These are phyloP conservation scores for Cadophora sp. DNA, from an alignment of 2,329 filamentous ascomycete species.

Conservation along the genomic window DNA sequence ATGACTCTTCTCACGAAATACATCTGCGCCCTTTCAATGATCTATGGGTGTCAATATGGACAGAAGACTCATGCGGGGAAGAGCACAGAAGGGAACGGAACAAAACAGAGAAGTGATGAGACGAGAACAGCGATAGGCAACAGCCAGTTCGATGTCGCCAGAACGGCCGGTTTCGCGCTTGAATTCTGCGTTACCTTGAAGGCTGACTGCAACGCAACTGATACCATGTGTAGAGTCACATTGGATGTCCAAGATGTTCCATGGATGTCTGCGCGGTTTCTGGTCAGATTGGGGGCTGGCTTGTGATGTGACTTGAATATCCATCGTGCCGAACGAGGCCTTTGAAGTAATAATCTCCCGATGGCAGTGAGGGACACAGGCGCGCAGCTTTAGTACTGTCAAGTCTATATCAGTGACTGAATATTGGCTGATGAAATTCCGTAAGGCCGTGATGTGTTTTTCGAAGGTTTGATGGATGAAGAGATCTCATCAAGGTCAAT, in stretches of 20 bases:
- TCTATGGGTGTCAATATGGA: constrained; percentile 28
- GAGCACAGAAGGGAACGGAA: not conserved
- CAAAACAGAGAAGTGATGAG: not conserved
- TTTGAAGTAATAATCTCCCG: not conserved
- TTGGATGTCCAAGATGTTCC: not conserved
- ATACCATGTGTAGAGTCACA: not conserved
- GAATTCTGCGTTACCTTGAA: not conserved
- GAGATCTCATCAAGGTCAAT: not conserved
- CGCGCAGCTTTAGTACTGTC: too few relatives aligned
- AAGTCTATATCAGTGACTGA: too few relatives aligned
- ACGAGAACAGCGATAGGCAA: not conserved
- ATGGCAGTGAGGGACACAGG: not conserved
- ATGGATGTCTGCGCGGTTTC: not conserved
- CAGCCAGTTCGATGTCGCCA: not conserved
- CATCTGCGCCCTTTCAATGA: not conserved
- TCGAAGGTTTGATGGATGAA: not conserved
- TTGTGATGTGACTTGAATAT: too few relatives aligned
- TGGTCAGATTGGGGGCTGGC: too few relatives aligned
- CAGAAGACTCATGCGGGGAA: constrained; percentile 5
- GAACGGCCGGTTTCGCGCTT: not conserved
- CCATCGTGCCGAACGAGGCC: not conserved
- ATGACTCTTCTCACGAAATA: too few relatives aligned
- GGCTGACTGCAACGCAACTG: not conserved
- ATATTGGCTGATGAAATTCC: not conserved
- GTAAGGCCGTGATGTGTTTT: not conserved